These are phyloP conservation scores for Xerocomus brunneocitrinus DNA, from an alignment of 768 basidiomycete genomes.

Conservation along the genomic window DNA sequence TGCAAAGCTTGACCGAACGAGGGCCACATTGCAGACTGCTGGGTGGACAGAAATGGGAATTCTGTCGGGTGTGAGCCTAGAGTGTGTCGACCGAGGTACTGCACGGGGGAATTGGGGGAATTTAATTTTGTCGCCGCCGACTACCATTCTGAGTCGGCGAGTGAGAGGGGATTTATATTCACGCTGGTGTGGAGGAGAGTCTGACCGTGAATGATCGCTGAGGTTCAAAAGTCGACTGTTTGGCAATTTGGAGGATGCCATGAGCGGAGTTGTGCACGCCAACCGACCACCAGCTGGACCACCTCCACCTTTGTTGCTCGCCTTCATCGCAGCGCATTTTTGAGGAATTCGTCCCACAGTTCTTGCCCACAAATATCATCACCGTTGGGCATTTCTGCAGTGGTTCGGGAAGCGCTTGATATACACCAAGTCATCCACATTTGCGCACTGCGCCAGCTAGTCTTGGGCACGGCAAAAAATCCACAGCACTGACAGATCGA, in stretches of 20 bases:
- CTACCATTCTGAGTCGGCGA: too few species aligned
- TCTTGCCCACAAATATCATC: constrained; percentile 3
- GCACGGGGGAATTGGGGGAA: neutral
- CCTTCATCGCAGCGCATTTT: neutral
- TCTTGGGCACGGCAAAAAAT: constrained; percentile 1
- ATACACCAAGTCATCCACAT: neutral
- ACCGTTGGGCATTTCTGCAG: neutral
- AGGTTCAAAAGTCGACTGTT: neutral
- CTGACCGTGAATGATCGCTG: neutral
- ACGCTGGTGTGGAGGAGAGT: neutral
- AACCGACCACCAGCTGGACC: neutral
- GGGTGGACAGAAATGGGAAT: too few species aligned
- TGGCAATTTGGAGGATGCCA: neutral
- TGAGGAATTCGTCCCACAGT: constrained; percentile 2
- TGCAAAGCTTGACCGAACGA: too few species aligned
- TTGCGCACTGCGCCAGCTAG: neutral
- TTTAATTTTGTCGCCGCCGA: neutral
- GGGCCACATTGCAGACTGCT: too few species aligned
- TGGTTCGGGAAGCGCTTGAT: constrained; percentile 2
- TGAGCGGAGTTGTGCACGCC: neutral
- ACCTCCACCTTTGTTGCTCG: neutral
- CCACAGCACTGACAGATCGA: constrained; percentile 2
- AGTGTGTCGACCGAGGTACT: too few species aligned
- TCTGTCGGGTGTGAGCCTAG: too few species aligned
- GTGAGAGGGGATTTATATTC: too few species aligned